phyloP scores from a whole-genome alignment of 257 asterid species.

The Solanum arcanum region DNA sequence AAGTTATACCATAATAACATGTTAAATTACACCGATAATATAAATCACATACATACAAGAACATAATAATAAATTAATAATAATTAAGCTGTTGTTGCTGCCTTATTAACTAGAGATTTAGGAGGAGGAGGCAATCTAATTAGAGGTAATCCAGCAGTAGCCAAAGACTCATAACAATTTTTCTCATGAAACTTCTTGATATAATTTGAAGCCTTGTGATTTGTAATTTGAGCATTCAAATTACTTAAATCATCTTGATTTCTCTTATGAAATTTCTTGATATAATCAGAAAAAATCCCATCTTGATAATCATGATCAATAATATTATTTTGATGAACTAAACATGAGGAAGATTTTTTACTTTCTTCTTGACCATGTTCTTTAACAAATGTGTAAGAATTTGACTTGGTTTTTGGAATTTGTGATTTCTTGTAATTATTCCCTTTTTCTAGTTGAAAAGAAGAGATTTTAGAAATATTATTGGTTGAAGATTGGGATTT shows the following conservation, averaged over 20 bases:
- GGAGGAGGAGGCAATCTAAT: neutral
- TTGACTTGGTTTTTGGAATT: neutral
- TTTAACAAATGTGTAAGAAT: neutral
- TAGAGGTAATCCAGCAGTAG: neutral
- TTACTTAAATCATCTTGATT: constrained; percentile 3
- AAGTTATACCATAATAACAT: neutral
- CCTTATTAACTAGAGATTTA: neutral
- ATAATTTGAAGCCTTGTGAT: neutral
- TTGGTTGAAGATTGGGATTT: neutral
- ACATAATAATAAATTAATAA: neutral
- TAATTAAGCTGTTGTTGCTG: neutral
- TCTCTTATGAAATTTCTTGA: constrained; percentile 5
- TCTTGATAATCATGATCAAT: neutral
- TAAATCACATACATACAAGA: neutral
- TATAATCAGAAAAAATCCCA: constrained; percentile 11
- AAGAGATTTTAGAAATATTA: neutral
- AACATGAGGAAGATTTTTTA: neutral
- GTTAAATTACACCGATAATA: neutral
- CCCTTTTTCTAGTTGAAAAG: neutral
- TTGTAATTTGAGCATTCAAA: neutral
- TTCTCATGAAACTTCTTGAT: neutral
- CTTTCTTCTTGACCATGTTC: constrained; percentile 2
- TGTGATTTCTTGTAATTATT: constrained; percentile 1
- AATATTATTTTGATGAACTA: neutral
- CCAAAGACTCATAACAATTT: neutral